Base-by-base conservation (phyloP, 768 basidiomycete species). In the Tubosaeta sp. region DNA sequence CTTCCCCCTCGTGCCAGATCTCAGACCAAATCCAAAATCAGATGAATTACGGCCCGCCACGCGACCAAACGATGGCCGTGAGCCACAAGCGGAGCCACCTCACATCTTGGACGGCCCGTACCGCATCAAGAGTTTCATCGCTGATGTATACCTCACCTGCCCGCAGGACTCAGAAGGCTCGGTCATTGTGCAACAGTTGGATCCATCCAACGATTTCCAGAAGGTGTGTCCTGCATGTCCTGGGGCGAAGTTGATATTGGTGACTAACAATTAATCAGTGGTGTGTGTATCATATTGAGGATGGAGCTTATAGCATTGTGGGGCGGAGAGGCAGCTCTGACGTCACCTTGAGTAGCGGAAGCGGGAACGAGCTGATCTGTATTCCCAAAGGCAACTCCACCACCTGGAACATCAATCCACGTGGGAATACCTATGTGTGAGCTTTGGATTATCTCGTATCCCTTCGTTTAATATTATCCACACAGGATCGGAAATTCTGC, bases 401-500 rank as follows among this genome's bases (percentile, higher is more conserved):
- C 10, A 31, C 38, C 16, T 48, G 47, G 47, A 48, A 37, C n/a
- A 48, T 48, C 7, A 38, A 48, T 14, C 16, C 47, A 6, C 47
- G 47, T 5, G 47, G 49, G 6, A 5, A 50, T 10, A 7, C 49
- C 16, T 50, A 35, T 16, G 42, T 50, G 41, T 50, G 5, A 42
- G 31, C 10, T 12, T 10, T 31, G 9, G 29, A 29, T 29, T 29
- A 29, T 29, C 9, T 29, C 29, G 6, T 29, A 6, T 29, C 29
- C 29, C 29, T 6, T 29, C 4, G 29, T 4, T 29, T 29, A 9
- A 29, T 29, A 6, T n/a, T 26, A 32, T 41, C 5, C 2, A 26
- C 14, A 17, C 12, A 50, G 49, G 41, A 27, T 58, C 16, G 57
- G 54, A 38, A 51, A 52, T 27, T 41, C 51, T 42, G 45, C 8